These are phyloP conservation scores for Hansenula lynferdii DNA, from an alignment of 1,139 yeast genomes.

Conservation along the genomic window DNA sequence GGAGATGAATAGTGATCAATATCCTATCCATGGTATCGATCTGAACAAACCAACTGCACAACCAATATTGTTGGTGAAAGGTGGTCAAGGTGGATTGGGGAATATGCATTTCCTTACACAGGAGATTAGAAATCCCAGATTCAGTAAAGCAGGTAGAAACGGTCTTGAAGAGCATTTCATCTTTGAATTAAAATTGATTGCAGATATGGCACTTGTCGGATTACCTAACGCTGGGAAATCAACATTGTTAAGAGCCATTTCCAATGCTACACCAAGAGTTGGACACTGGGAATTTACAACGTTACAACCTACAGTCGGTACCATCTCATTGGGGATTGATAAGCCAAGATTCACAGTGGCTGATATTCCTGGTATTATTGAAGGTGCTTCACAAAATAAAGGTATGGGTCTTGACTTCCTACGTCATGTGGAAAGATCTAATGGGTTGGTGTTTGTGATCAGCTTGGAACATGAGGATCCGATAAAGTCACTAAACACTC, in stretches of 20 bases:
- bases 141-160: slow-evolving; percentile 73
- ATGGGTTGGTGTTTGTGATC: slow-evolving; percentile 83
- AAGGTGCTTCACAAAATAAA: slow-evolving; percentile 77
- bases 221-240: slow-evolving; percentile 97
- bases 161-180: slow-evolving; percentile 65
- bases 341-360: slow-evolving; percentile 86
- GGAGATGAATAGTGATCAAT: slow-evolving; percentile 60
- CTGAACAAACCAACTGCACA: slow-evolving; percentile 55
- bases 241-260: slow-evolving; percentile 78
- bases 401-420: slow-evolving; percentile 95
- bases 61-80: slow-evolving; percentile 69
- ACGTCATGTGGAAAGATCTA: slow-evolving; percentile 87
- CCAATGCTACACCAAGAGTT: slow-evolving; percentile 83
- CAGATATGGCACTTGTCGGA: slow-evolving; percentile 92
- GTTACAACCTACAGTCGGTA: slow-evolving; percentile 86
- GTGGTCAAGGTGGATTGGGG: slow-evolving; percentile 94
- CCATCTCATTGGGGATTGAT: slow-evolving; percentile 64
- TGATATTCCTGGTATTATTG: slow-evolving; percentile 92
- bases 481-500: slow-evolving; percentile 50
- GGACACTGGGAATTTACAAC: slow-evolving; percentile 99
- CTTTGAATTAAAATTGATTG: slow-evolving; percentile 80
- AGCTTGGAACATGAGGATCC: slow-evolving; percentile 67
- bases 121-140: slow-evolving; percentile 82
- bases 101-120: slow-evolving; percentile 90
- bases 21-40: slow-evolving; percentile 80